A percentile compares a stretch with the other conserved stretches of the same genome.
phyloP scores from a whole-genome alignment of 768 basidiomycete species.

The Clavulina sp. region DNA sequence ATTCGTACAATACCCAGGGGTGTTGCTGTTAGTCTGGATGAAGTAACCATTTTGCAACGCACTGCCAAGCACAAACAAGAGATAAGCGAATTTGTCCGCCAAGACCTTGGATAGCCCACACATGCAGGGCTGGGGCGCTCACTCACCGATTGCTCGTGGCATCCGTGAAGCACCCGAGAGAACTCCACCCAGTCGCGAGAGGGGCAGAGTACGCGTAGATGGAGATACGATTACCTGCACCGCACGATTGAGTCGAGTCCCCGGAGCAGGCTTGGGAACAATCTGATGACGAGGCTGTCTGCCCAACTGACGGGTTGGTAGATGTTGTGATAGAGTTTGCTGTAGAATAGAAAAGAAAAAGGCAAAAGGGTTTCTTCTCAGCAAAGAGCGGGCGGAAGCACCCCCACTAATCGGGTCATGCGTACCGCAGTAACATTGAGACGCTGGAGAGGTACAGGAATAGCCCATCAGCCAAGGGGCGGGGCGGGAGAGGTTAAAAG shows the following conservation, averaged over 20 bases:
- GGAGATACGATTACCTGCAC: not conserved
- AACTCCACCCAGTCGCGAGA: not conserved
- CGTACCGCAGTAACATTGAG: too few relatives aligned
- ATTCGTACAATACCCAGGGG: slow-evolving; percentile 5
- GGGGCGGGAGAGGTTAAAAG: too few relatives aligned
- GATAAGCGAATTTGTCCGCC: not conserved
- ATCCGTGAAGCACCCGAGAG: too few relatives aligned
- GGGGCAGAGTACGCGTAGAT: not conserved
- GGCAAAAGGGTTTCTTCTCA: too few relatives aligned
- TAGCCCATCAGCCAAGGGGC: too few relatives aligned
- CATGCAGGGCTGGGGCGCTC: too few relatives aligned
- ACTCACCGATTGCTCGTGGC: too few relatives aligned
- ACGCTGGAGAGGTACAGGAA: too few relatives aligned
- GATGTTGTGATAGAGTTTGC: too few relatives aligned
- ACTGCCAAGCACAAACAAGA: not conserved
- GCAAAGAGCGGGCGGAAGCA: too few relatives aligned
- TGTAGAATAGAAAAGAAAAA: too few relatives aligned
- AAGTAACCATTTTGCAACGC: slow-evolving; percentile 2
- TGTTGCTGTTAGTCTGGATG: not conserved
- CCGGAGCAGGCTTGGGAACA: slow-evolving; percentile 1
- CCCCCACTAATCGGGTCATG: too few relatives aligned
- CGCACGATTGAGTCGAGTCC: slow-evolving; percentile 2
- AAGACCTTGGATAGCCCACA: not conserved
- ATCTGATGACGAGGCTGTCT: not conserved
- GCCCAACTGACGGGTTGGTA: not conserved